phyloP scores from a whole-genome alignment of 495 filamentous ascomycete species.

The Penicillium herquei region DNA sequence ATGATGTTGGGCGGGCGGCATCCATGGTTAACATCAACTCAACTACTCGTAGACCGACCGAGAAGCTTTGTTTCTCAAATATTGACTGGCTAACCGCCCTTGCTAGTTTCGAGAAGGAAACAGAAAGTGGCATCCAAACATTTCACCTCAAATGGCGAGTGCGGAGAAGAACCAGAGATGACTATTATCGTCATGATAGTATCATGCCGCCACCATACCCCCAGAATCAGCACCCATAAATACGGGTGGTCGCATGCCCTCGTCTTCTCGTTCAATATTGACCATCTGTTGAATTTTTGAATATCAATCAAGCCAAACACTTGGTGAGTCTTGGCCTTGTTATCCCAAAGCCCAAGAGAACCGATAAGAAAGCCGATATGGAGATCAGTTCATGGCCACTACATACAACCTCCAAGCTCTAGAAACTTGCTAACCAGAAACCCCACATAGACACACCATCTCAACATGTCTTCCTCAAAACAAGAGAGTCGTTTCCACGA shows the following conservation, averaged over 20 bases:
- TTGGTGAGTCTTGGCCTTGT: neutral
- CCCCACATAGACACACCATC: neutral
- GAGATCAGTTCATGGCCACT: no score
- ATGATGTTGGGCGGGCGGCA: neutral
- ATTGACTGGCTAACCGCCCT: constrained; percentile 8
- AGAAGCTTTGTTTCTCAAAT: neutral
- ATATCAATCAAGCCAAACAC: neutral
- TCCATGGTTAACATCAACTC: neutral
- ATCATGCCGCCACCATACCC: constrained; percentile 17
- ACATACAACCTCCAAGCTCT: no score
- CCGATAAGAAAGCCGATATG: no score
- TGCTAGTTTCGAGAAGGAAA: constrained; percentile 8
- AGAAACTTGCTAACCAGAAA: no score
- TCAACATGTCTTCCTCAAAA: constrained; percentile 33
- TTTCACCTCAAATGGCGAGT: constrained; percentile 11
- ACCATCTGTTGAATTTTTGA: neutral
- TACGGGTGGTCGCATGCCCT: neutral
- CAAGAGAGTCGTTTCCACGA: constrained; percentile 28
- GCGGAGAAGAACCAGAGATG: constrained; percentile 17
- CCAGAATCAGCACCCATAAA: constrained; percentile 13
- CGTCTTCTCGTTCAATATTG: neutral
- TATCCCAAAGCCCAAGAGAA: no score
- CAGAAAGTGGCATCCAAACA: constrained; percentile 16
- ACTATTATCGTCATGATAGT: constrained; percentile 29
- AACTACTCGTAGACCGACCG: neutral